phyloP scores from a whole-genome alignment of 192 early-diverging fungal genomes.

The Phlyctochytrium arcticum region DNA sequence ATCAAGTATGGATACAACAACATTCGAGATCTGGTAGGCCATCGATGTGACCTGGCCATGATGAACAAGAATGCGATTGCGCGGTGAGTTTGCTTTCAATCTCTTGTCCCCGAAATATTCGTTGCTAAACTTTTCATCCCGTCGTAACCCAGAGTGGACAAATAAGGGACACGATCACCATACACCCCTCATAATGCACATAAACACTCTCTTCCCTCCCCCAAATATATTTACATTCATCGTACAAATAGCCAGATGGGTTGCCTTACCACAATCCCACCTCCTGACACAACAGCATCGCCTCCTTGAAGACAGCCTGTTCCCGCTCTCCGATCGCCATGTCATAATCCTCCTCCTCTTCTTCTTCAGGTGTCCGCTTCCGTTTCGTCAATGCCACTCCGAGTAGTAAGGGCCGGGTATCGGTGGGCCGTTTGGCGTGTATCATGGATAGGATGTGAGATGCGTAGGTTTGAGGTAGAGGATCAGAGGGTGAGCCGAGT shows the following conservation, averaged over 20 bases:
- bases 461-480: slow-evolving; percentile 13
- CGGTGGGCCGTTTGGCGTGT: slow-evolving; percentile 1
- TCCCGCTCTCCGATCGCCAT: not conserved
- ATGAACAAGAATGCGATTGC: slow-evolving; percentile 79
- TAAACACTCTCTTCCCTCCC: too few relatives aligned
- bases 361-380: not conserved
- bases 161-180: not conserved
- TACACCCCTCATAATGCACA: too few relatives aligned
- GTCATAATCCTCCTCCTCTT: slow-evolving; percentile 3
- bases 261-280: slow-evolving; percentile 12
- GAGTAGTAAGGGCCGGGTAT: slow-evolving; percentile 13
- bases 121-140: too few relatives aligned
- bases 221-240: too few relatives aligned
- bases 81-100: not conserved
- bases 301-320: not conserved
- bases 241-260: not conserved
- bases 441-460: slow-evolving; percentile 15
- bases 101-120: too few relatives aligned
- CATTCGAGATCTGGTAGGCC: slow-evolving; percentile 92
- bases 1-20: slow-evolving; percentile 93
- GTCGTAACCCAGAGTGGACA: not conserved
- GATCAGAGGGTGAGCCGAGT: slow-evolving; percentile 12
- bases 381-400: not conserved
- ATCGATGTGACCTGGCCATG: slow-evolving; percentile 89
- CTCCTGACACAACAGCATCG: not conserved